These are phyloP conservation scores for Claviceps fusiformis DNA, from an alignment of 2,329 filamentous ascomycete genomes.

Conservation along the genomic window DNA sequence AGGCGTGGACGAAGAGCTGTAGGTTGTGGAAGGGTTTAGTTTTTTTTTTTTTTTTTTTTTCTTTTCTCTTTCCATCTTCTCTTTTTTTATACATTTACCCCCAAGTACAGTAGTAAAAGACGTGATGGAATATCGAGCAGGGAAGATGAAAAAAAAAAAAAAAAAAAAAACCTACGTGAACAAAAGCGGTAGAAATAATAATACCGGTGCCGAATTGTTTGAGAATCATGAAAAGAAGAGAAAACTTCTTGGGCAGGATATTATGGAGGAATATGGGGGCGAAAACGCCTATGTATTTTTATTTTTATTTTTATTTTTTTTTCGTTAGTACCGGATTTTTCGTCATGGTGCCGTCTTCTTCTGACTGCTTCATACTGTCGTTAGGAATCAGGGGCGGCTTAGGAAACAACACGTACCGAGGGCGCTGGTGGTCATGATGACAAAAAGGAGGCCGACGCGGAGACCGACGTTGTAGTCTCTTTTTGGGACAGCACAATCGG, in stretches of 20 bases:
- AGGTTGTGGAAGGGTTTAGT: not conserved
- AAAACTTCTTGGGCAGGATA: slow-evolving; percentile 37
- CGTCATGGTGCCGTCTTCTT: too few species aligned
- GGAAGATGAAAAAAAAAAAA: not conserved
- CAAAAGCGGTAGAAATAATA: slow-evolving; percentile 57
- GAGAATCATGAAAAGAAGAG: slow-evolving; percentile 44
- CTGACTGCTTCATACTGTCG: not conserved
- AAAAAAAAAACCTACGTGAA: slow-evolving; percentile 39
- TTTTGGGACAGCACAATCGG: slow-evolving; percentile 29
- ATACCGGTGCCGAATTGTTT: slow-evolving; percentile 66
- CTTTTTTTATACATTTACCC: not conserved
- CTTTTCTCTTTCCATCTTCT: not conserved
- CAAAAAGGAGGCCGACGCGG: slow-evolving; percentile 59
- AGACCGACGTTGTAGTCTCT: slow-evolving; percentile 54
- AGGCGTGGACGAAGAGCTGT: slow-evolving; percentile 60
- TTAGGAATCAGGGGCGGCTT: not conserved
- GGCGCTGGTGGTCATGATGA: slow-evolving; percentile 52
- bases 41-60: not conserved
- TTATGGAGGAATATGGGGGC: slow-evolving; percentile 49
- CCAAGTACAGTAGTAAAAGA: too few species aligned
- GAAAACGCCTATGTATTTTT: slow-evolving; percentile 36
- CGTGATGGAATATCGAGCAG: too few species aligned
- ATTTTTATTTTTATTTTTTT: not conserved
- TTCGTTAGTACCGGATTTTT: too few species aligned
- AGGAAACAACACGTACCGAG: slow-evolving; percentile 32